Base-by-base conservation (phyloP, 2,329 filamentous ascomycete species). In the Didymella sp. region DNA sequence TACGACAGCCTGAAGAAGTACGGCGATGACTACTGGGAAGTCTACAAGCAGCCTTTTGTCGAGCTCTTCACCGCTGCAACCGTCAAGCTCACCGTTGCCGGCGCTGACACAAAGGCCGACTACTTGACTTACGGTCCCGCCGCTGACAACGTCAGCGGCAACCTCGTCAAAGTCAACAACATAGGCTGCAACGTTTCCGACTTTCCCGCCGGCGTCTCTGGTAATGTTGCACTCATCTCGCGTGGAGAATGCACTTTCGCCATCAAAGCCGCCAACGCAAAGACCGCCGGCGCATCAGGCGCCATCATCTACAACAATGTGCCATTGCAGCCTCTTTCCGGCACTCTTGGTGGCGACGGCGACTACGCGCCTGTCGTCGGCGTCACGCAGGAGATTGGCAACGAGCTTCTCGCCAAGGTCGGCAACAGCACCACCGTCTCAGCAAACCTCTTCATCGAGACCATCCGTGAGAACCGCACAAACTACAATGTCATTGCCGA, bases 301-400 rank as follows among this genome's bases (percentile, higher is more conserved):
- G 87, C 87, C 0, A 77, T 92, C 25, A 80, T 93, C 45, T 92
- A 90, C 77, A 91, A 92, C 78, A 87, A 86, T 64, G 83, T 87
- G 2, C 77, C 81, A 2, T 51, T 62, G 8, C 88, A 85, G 1
- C 72, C 78, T 3, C 76, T 92, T 0, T 80, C 84, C 45, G 90
- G 89, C 38, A 92, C 89, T 2, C 80, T 92, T 6, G 89, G 87
- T 9, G 82, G 78, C 0, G 67, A 76, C 8, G 77, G 77, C 6
- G 69, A 77, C 31, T 84, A 90, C 65, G 80, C 89, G 11, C 86
- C 89, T 1, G 89, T 87, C 1, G 89, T 91, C 58, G 88, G 88
- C 2, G 77, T 92, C 21, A 83, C 84, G 1, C 80, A 82, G n/a
- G 77, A 79, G 9, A 84, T 87, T 25, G 89, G 87, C 7, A 73